Evolutionary conservation across 2,329 filamentous ascomycete genomes (phyloP).

Genomic region (Diplodia corticola): DNA sequence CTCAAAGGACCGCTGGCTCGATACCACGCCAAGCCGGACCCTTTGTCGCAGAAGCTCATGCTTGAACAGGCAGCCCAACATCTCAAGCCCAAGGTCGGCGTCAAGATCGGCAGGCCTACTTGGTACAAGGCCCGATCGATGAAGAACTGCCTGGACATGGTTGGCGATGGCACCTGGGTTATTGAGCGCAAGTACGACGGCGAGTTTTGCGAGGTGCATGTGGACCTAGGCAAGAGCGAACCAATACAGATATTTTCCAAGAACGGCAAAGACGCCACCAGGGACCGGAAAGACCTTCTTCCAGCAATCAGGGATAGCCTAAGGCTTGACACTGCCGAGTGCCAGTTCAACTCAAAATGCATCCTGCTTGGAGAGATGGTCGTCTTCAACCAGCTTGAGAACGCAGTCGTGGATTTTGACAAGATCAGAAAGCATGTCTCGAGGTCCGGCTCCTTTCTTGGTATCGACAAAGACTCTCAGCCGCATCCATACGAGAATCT

Average conservation of each 20-base stretch:
- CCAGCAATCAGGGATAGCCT: constrained; percentile 65
- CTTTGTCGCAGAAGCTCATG: constrained; percentile 33
- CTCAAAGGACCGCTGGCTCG: constrained; percentile 48
- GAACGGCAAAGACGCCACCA: constrained; percentile 84
- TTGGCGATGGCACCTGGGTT: constrained; percentile 62
- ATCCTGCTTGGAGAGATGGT: constrained; percentile 84
- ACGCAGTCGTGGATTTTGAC: constrained; percentile 72
- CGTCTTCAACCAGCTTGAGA: constrained; percentile 68
- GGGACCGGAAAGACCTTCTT: constrained; percentile 65
- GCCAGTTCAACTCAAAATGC: constrained; percentile 63
- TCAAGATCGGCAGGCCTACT: constrained; percentile 48
- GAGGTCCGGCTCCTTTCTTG: constrained; percentile 69
- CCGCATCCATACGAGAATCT: constrained; percentile 57
- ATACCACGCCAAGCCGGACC: constrained; percentile 42
- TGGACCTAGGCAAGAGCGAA: constrained; percentile 62
- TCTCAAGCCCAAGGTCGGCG: constrained; percentile 42
- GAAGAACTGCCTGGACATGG: constrained; percentile 70
- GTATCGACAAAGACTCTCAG: constrained; percentile 67
- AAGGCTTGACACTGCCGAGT: constrained; percentile 58
- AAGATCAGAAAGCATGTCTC: constrained; percentile 79
- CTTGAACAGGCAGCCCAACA: constrained; percentile 42
- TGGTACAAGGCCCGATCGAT: constrained; percentile 56
- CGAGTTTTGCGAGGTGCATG: constrained; percentile 86
- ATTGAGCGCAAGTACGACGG: constrained; percentile 83
- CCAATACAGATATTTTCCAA: constrained; percentile 86